Conservation (phyloP, 345 rosid genomes). For the Draba incana region DNA sequence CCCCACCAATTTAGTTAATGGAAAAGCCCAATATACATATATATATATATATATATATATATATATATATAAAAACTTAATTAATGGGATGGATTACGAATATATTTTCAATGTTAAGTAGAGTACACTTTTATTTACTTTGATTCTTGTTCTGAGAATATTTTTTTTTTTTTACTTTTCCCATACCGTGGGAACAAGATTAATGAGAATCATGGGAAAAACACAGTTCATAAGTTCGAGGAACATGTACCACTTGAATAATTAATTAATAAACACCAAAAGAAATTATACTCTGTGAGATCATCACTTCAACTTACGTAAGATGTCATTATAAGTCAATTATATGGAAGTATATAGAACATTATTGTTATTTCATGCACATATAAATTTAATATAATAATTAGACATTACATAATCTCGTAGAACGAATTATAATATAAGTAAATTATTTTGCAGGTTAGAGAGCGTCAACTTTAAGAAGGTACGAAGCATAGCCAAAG, state of each 20-base stretch:
- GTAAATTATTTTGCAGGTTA: conserved; percentile 49
- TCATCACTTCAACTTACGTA: conserved; percentile 42
- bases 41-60: no score
- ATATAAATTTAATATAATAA: not conserved
- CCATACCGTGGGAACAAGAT: conserved; percentile 39
- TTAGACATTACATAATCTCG: not conserved
- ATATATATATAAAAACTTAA: not conserved
- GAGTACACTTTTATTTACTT: not conserved
- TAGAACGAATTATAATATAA: not conserved
- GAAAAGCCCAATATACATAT: no score
- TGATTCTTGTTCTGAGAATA: conserved; percentile 33
- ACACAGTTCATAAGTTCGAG: conserved; percentile 28
- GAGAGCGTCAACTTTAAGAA: conserved; percentile 71
- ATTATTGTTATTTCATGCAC: conserved; percentile 28
- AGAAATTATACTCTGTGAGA: conserved; percentile 23
- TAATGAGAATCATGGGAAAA: conserved; percentile 35
- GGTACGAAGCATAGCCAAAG: conserved; percentile 69
- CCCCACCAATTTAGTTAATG: not conserved
- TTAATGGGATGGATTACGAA: not conserved
- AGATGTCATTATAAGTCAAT: conserved; percentile 32
- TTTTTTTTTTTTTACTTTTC: conserved; percentile 7
- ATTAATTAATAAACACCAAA: conserved; percentile 23
- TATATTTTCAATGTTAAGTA: no score
- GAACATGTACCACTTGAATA: conserved; percentile 33
- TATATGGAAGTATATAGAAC: conserved; percentile 2